Conservation (phyloP, 495 filamentous ascomycete species). For the Penicillium lividum region DNA sequence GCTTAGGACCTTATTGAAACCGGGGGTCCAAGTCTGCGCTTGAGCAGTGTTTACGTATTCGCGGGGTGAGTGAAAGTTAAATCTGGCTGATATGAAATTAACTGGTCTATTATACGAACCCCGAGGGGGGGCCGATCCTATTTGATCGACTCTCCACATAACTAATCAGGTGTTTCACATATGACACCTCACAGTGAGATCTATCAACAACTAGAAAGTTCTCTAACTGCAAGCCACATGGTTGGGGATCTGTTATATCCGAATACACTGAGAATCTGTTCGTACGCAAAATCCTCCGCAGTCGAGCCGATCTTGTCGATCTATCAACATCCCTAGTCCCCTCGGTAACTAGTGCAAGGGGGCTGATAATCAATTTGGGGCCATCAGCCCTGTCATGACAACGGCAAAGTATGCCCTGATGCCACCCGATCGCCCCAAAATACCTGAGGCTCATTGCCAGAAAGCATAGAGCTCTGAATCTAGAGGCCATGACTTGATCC, state of each 20-base stretch:
- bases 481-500: background rate
- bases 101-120: background rate
- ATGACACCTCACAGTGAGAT: slow-evolving; percentile 7
- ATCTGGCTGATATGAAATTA: background rate
- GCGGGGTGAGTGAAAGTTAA: background rate
- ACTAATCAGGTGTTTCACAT: background rate
- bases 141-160: background rate
- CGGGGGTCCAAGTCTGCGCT: background rate
- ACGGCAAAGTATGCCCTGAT: background rate
- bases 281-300: too few species aligned
- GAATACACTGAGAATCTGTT: background rate
- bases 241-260: background rate
- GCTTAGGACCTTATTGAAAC: background rate
- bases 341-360: background rate
- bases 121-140: background rate
- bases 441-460: slow-evolving; percentile 7
- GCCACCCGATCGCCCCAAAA: slow-evolving; percentile 13
- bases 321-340: background rate
- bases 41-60: slow-evolving; percentile 1
- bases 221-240: background rate
- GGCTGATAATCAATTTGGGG: background rate
- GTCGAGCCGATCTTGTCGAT: background rate
- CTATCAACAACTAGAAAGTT: background rate
- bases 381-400: slow-evolving; percentile 8
- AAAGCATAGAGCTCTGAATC: slow-evolving; percentile 1